Base-by-base conservation (phyloP, 805 yeast species). In the Ogataea allantospora region DNA sequence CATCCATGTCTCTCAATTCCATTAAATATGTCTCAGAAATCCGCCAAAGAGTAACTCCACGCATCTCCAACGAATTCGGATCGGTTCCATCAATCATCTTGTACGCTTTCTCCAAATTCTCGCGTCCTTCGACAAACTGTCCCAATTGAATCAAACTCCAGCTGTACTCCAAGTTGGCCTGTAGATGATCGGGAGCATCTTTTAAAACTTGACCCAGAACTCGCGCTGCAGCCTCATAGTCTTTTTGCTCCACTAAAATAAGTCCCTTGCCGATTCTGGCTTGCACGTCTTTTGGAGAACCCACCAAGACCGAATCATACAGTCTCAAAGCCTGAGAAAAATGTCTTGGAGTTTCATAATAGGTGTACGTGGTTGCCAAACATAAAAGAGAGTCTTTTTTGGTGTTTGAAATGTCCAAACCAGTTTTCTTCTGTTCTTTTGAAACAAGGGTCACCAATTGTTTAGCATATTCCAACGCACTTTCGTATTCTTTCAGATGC, bases 281-380 rank as follows among this genome's bases (percentile, higher is more conserved):
- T 31, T 70, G 71, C 5, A 72, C 62, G 14, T 65, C 65, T 0
- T 58, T 47, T 0, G 65, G 64, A 40, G 63, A 66, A 3, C 51
- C 52, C 12, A 44, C 46, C 17, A 87, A 65, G 3, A 88, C 77
- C 16, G 68, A 64, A 24, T 83, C 83, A 58, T 83, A 93, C 11
- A 88, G 59, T 33, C 76, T 77, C 19, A 83, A 55, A 0, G 99
- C 98, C 17, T 80, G 69, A 2, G 75, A 68, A 53, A 77, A 87
- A 60, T 91, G 85, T 59, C 88, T 88, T 8, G 98, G 99, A 0
- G 97, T 84, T 57, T 91, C 96, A 53, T 80, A 75, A 54, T 86
- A 83, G 0, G 95, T 85, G 54, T 88, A 86, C 1, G 83, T 72
- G 0, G 80, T 74, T 0, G 93, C 98, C 38, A 86, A 67, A 16